Percentiles rank a stretch among this genome's conserved stretches.
Conservation (phyloP, 495 filamentous ascomycete species). For the Neurospora tetraspora region DNA sequence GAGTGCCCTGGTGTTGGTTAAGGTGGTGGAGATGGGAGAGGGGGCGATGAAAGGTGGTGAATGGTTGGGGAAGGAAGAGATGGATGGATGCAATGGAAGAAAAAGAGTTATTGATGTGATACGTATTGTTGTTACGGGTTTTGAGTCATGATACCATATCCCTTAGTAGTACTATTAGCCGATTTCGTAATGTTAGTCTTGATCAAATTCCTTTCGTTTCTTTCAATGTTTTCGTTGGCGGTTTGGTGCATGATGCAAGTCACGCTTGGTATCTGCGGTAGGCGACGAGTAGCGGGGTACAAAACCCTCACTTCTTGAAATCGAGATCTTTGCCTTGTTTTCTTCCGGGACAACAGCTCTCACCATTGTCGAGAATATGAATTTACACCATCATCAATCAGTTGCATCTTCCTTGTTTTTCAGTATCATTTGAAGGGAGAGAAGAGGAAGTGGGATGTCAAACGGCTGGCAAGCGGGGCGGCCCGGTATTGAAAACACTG, state of each 20-base stretch:
- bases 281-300: neutral
- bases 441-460: neutral
- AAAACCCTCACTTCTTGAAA: neutral
- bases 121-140: neutral
- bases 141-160: neutral
- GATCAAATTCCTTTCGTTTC: neutral
- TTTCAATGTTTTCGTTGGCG: neutral
- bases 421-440: neutral
- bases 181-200: neutral
- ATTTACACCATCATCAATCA: too few species aligned
- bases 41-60: neutral
- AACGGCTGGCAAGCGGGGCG: too few species aligned
- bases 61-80: neutral
- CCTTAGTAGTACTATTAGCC: neutral
- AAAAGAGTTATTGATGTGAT: neutral
- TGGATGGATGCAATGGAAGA: neutral
- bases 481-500: too few species aligned
- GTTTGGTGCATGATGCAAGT: neutral
- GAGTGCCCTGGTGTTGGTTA: neutral
- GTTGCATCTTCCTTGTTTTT: neutral
- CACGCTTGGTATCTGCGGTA: neutral
- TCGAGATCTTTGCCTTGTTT: neutral
- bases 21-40: neutral
- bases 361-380: too few species aligned
- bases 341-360: neutral